phyloP scores from a whole-genome alignment of 2,329 filamentous ascomycete genomes.

The Cryphonectria carpinicola region DNA sequence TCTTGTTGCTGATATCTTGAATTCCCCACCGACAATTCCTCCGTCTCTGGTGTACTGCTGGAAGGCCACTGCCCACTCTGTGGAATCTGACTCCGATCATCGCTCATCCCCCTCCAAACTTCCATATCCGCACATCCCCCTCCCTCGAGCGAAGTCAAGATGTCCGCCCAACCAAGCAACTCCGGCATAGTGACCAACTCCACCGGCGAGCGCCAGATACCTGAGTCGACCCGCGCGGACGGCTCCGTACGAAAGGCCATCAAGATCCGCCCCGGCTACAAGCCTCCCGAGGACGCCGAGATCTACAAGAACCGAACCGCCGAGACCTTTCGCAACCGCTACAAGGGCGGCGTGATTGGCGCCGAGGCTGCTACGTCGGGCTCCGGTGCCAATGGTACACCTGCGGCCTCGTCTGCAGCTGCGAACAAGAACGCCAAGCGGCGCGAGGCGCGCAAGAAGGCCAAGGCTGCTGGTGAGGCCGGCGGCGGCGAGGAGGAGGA shows the following conservation, averaged over 20 bases:
- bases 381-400: background rate
- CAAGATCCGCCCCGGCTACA: constrained; percentile 89
- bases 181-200: constrained; percentile 80
- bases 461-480: constrained; percentile 60
- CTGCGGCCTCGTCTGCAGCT: constrained; percentile 46
- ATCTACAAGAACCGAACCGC: constrained; percentile 93
- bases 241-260: constrained; percentile 94
- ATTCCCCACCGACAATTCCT: background rate
- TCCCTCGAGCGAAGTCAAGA: constrained; percentile 29
- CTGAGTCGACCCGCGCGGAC: constrained; percentile 82
- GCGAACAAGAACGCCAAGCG: constrained; percentile 88
- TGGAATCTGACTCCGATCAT: background rate
- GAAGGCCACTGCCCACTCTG: background rate
- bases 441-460: constrained; percentile 59
- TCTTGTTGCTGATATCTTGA: background rate
- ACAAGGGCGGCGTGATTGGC: constrained; percentile 29
- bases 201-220: constrained; percentile 86
- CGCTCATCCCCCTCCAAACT: background rate
- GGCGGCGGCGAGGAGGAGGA: constrained; percentile 53
- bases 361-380: constrained; percentile 43
- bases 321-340: constrained; percentile 78
- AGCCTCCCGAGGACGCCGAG: constrained; percentile 92
- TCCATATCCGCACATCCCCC: background rate
- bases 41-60: background rate
- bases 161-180: constrained; percentile 58